Evolutionary conservation across 2,329 filamentous ascomycete species (phyloP).

Genomic region (Orbilia blumenaviensis): DNA sequence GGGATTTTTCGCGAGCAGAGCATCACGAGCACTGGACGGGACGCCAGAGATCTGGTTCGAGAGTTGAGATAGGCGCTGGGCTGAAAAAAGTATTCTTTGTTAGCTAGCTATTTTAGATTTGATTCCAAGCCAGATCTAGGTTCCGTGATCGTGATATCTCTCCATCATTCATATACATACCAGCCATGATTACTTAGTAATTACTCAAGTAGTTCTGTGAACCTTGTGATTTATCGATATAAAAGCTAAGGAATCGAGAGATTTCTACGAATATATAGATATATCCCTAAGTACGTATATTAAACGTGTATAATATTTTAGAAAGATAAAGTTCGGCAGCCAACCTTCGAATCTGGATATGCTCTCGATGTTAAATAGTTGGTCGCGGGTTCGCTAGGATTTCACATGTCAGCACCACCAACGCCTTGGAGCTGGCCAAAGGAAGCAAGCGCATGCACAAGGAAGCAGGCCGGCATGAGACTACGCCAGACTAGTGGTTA

Average conservation of each 20-base stretch:
- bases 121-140: too few species aligned
- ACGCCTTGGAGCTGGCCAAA: background rate
- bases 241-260: too few species aligned
- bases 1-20: conserved; percentile 72
- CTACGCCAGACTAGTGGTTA: too few species aligned
- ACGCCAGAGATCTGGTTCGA: conserved; percentile 58
- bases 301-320: background rate
- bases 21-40: conserved; percentile 65
- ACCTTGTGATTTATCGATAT: too few species aligned
- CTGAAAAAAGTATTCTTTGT: too few species aligned
- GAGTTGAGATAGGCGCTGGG: conserved; percentile 56
- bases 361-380: conserved; percentile 11
- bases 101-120: too few species aligned
- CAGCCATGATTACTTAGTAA: too few species aligned
- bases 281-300: too few species aligned
- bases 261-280: too few species aligned
- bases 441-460: conserved; percentile 13
- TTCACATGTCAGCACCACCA: conserved; percentile 33
- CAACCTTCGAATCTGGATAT: background rate
- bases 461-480: background rate
- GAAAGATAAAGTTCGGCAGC: background rate
- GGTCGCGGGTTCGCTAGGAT: background rate
- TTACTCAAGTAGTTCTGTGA: too few species aligned
- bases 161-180: background rate
- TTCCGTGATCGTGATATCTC: background rate